Base-by-base conservation (phyloP, 345 rosid genomes). In the Sisymbrium irio region DNA sequence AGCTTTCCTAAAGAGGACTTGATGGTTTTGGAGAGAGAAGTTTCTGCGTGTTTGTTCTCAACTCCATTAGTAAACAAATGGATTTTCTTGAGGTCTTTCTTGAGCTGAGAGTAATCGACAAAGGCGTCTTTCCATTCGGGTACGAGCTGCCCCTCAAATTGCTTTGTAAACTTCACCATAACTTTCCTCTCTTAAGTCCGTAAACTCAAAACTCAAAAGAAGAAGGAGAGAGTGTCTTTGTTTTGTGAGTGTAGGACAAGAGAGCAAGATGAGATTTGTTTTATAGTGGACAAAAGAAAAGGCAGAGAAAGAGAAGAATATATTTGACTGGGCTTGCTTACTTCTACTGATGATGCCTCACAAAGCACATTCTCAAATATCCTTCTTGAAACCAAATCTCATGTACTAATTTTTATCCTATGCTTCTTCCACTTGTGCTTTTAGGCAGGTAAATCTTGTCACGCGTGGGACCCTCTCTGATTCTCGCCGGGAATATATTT, bases 111-210 rank as follows among this genome's bases (percentile, higher is more conserved):
- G 67, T 92, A 95, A 85, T 92, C 96, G 49, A 95, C 97, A 50
- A 95, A 95, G 36, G 99, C 99, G 1, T 92, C 97, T 85, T 89
- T 95, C 99, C 99, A 95, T 62, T 95, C 99, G 6, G 99, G 98
- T 61, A 95, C 89, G 28, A 95, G 93, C 81, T 95, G 99, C 12
- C 88, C 97, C 58, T 95, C 91, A 36, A 92, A 90, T 67, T 95
- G 94, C 81, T 86, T 87, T 3, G 96, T 84, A 70, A 95, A 95
- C 70, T 92, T 95, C 77, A 95, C 94, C 97, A 95, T 92, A 50
- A 2, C 61, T 53, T 55, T 14, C 19, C 64, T 66, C 27, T 57
- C 20, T 77, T 49, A 72, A 71, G 63, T 71, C 13, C 33, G 41
- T 65, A 8, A 27, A 45, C 40, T 51, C 44, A n/a, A 8, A 44